Base-by-base conservation (phyloP, 352 stramenopile species). In the Globisporangium lucens region DNA sequence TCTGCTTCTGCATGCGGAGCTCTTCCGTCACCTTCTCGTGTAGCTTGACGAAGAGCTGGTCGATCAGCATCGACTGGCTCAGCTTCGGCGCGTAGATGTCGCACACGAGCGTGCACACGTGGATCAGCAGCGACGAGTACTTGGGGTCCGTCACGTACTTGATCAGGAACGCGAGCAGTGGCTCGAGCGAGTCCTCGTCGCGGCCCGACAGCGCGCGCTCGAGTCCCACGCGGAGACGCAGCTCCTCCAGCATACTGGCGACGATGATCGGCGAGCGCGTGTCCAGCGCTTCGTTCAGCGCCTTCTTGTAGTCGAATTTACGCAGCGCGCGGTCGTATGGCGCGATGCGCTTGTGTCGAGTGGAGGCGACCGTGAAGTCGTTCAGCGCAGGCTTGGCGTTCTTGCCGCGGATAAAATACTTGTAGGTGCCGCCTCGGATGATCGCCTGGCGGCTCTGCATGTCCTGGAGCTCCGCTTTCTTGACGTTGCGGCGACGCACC, bases 301-400 rank as follows among this genome's bases (percentile, higher is more conserved):
- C 97, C 74, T 97, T 94, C 61, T 92, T 93, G 82, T 99, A 99
- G 67, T 98, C 87, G 74, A 99, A 99, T 75, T 98, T 94, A 35
- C 93, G 94, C 56, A 99, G 72, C 15, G 95, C 83, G 38, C 85
- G 70, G 78, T 99, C 96, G 78, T 98, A 99, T 56, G 91, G 85
- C 52, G 87, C 81, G 27, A 98, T 89, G 67, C 94, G 94, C 69
- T 92, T 90, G 70, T 97, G 90, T 59, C 95, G 91, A 49, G 87
- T 82, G 30, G 73, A 87, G 29, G 85, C 79, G 49, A 95, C 87
- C 33, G 82, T 89, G 56, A 93, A 94, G 73, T 97, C 88, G 47
- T 79, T 80, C 24, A 77, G 74, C 36, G 76, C 68, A 0, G 87
- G 83, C 71, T 93, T 93, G 41, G 84, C 79, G 66, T 95, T 93